Percentiles rank a stretch among this genome's conserved stretches.
phyloP scores from a whole-genome alignment of 2,329 filamentous ascomycete species.

The Hymenoscyphus salicellus region DNA sequence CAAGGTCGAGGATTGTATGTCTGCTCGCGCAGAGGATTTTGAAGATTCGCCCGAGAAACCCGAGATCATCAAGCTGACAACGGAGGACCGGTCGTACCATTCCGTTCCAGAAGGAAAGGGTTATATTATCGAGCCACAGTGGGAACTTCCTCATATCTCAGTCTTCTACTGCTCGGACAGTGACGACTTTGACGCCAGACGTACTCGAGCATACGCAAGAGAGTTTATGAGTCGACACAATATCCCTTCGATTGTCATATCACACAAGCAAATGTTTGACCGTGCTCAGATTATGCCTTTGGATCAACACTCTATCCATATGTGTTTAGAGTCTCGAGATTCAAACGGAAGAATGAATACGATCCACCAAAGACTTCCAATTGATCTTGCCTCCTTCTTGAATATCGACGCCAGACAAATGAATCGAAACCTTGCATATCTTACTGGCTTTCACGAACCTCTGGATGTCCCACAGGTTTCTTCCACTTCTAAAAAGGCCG shows the following conservation, averaged over 20 bases:
- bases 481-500: constrained; percentile 8
- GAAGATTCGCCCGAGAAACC: constrained; percentile 37
- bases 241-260: constrained; percentile 49
- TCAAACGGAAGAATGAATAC: constrained; percentile 36
- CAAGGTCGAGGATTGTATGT: constrained; percentile 48
- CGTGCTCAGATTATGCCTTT: constrained; percentile 37
- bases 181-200: constrained; percentile 40
- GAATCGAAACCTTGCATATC: constrained; percentile 51
- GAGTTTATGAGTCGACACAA: constrained; percentile 47
- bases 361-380: constrained; percentile 44
- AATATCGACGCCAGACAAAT: constrained; percentile 52
- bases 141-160: constrained; percentile 49
- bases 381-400: constrained; percentile 48
- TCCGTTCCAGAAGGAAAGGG: constrained; percentile 36
- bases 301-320: constrained; percentile 45
- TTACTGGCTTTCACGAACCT: constrained; percentile 40
- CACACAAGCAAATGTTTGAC: constrained; percentile 42
- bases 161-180: constrained; percentile 48
- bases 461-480: constrained; percentile 8
- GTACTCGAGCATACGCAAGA: constrained; percentile 44
- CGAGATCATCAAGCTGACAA: constrained; percentile 40
- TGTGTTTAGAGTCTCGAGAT: constrained; percentile 46
- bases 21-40: constrained; percentile 38
- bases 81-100: constrained; percentile 40
- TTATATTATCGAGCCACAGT: constrained; percentile 43